Conservation (phyloP, 768 basidiomycete species). For the Jaapia argillacea region DNA sequence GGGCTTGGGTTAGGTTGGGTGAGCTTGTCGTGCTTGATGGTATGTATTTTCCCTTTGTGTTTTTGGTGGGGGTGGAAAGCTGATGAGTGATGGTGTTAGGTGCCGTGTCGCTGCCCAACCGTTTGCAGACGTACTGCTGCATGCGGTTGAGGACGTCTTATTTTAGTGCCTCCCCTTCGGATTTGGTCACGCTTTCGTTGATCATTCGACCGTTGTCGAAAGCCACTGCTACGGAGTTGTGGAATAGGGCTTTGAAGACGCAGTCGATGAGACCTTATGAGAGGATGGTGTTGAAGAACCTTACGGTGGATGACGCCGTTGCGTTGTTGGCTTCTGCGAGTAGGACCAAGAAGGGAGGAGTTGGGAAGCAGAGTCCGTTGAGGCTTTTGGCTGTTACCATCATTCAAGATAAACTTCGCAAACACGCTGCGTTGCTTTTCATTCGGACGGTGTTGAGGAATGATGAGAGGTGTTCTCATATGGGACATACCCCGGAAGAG, state of each 20-base stretch:
- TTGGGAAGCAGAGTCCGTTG: constrained; percentile 22
- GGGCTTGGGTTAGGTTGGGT: constrained; percentile 41
- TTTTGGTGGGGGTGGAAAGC: no score
- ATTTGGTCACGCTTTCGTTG: constrained; percentile 50
- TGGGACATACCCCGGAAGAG: constrained; percentile 18
- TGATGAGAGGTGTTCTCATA: constrained; percentile 8
- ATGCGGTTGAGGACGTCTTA: constrained; percentile 32
- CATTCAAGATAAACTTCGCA: constrained; percentile 41
- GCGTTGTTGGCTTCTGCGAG: constrained; percentile 23
- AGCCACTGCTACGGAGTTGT: constrained; percentile 33
- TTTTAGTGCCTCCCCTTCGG: constrained; percentile 29
- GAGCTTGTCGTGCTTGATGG: constrained; percentile 34
- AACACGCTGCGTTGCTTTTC: constrained; percentile 46
- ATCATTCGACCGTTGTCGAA: constrained; percentile 35
- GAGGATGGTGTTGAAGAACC: constrained; percentile 39
- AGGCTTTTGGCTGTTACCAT: constrained; percentile 39
- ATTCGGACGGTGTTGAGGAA: constrained; percentile 29
- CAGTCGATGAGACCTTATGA: constrained; percentile 34
- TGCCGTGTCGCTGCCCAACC: constrained; percentile 22
- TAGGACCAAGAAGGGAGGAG: constrained; percentile 9
- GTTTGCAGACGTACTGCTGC: constrained; percentile 45
- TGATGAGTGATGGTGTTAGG: constrained; percentile 15
- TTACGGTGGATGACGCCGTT: constrained; percentile 46
- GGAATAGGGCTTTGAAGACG: constrained; percentile 26
- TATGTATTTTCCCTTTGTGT: constrained; percentile 10